These are phyloP conservation scores for Xerocomus spinulosus DNA, from an alignment of 768 basidiomycete genomes.

Conservation along the genomic window DNA sequence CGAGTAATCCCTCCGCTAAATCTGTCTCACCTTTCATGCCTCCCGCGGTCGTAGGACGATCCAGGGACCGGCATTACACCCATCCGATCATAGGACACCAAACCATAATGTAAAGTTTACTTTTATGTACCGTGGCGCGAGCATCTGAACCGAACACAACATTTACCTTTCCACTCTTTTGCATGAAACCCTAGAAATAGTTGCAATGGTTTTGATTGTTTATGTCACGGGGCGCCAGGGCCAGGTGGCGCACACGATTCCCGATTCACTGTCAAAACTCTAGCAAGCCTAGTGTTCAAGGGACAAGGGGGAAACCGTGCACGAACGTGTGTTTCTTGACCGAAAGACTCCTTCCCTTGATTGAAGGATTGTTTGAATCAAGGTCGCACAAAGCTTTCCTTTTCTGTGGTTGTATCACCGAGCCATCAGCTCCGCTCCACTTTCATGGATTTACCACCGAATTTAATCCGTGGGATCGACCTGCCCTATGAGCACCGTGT, in stretches of 20 bases:
- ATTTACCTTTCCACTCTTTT: slow-evolving; percentile 6
- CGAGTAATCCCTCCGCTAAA: slow-evolving; percentile 3
- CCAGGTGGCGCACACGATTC: not conserved
- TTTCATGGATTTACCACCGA: slow-evolving; percentile 17
- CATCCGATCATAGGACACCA: slow-evolving; percentile 16
- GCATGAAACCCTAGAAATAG: slow-evolving; percentile 7
- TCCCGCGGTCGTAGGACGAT: slow-evolving; percentile 31
- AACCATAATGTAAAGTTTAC: slow-evolving; percentile 25
- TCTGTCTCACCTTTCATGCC: slow-evolving; percentile 2
- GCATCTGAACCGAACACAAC: slow-evolving; percentile 4
- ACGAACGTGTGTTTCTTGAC: slow-evolving; percentile 8
- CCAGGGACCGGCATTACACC: slow-evolving; percentile 24
- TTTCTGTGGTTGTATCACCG: slow-evolving; percentile 18
- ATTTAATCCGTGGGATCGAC: slow-evolving; percentile 19
- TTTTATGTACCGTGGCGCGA: slow-evolving; percentile 20
- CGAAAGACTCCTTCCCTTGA: not conserved
- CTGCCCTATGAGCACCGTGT: slow-evolving; percentile 1
- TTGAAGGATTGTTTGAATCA: not conserved
- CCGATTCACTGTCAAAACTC: not conserved
- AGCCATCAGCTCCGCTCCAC: slow-evolving; percentile 12
- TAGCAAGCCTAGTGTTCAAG: not conserved
- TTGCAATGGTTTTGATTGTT: not conserved
- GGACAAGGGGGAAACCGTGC: slow-evolving; percentile 4
- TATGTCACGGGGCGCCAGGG: not conserved
- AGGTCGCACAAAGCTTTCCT: slow-evolving; percentile 3